phyloP scores from a whole-genome alignment of 2,329 filamentous ascomycete species.

The Claviceps sp. region DNA sequence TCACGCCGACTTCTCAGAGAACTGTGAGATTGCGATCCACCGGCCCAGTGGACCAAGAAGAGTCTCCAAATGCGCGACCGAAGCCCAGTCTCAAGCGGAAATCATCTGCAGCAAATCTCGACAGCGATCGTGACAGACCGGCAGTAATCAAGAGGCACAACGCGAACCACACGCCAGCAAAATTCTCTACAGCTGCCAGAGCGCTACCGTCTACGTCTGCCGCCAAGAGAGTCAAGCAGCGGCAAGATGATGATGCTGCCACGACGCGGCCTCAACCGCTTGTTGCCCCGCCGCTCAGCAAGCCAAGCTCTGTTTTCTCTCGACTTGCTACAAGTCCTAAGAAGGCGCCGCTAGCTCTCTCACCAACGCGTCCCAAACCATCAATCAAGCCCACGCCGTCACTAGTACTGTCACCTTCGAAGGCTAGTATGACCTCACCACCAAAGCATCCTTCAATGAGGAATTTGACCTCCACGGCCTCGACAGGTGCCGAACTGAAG shows the following conservation, averaged over 20 bases:
- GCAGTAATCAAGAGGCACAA: constrained; percentile 14
- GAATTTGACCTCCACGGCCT: constrained; percentile 18
- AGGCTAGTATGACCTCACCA: constrained; percentile 26
- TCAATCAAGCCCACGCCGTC: constrained; percentile 16
- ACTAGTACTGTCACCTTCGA: constrained; percentile 32
- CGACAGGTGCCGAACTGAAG: constrained; percentile 20
- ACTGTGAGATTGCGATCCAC: constrained; percentile 34
- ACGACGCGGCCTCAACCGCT: constrained; percentile 44
- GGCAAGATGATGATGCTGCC: constrained; percentile 55
- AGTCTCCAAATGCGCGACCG: constrained; percentile 30
- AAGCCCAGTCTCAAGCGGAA: constrained; percentile 22
- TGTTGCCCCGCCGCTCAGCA: constrained; percentile 24
- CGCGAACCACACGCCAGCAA: constrained; percentile 9
- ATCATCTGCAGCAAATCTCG: constrained; percentile 19
- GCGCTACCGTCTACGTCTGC: constrained; percentile 15
- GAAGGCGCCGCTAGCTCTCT: constrained; percentile 37
- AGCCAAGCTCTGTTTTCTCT: constrained; percentile 34
- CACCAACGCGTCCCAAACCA: constrained; percentile 39
- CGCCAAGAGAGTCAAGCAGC: constrained; percentile 60
- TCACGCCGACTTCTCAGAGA: constrained; percentile 18
- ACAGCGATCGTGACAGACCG: constrained; percentile 8
- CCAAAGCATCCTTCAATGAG: constrained; percentile 29
- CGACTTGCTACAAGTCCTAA: constrained; percentile 60
- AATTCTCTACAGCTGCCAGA: constrained; percentile 6
- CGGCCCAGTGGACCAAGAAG: constrained; percentile 52